Evolutionary conservation across 163 green algal species (phyloP), one percentile per base, ranked within the genome.

Genomic region (Chlorella variabilis): DNA sequence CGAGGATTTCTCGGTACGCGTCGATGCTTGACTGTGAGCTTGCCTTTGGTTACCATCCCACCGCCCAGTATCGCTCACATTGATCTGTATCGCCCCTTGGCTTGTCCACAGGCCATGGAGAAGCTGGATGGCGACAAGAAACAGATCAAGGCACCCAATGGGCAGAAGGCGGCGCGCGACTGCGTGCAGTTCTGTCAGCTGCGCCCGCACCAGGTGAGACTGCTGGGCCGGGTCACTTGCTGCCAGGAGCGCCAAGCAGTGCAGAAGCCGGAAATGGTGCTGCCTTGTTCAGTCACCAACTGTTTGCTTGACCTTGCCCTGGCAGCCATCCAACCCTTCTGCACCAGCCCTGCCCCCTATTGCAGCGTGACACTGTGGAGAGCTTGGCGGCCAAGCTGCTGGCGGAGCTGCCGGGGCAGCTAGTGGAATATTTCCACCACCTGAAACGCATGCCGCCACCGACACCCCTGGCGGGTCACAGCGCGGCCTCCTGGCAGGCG

Each of bases 371-470:
- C 59, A 77, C 78, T 20, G 88, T 86, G 23, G 39, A 81, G 20
- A 62, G 20, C 0, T 62, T 92, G 49, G 87, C 87, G 7, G 13
- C 74, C 58, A 80, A 92, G 84, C 80, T 91, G 51, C 83, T 92
- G 67, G 82, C 80, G 34, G 89, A 92, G 84, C 85, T 92, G 73
- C 89, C 89, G 0, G 89, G 84, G 1, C 88, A 92, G 75, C 58
- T 81, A n/a, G 75, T 81, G 27, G 39, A 81, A 29, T 81, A 81
- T 45, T 81, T 73, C 29, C 75, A 81, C 13, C 58, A 81, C n/a
- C 34, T 81, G 39, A 13, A 23, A 29, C n/a, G 41, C 39, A 63
- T 62, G 39, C 75, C 59, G 18, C 75, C 75, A 3, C 75, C 75
- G n/a, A 25, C 38, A 27, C 39, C 5, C 33, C 4, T 41, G 62